Evolutionary conservation across 2,329 filamentous ascomycete genomes (phyloP).

Genomic region (Xylaria sp.): DNA sequence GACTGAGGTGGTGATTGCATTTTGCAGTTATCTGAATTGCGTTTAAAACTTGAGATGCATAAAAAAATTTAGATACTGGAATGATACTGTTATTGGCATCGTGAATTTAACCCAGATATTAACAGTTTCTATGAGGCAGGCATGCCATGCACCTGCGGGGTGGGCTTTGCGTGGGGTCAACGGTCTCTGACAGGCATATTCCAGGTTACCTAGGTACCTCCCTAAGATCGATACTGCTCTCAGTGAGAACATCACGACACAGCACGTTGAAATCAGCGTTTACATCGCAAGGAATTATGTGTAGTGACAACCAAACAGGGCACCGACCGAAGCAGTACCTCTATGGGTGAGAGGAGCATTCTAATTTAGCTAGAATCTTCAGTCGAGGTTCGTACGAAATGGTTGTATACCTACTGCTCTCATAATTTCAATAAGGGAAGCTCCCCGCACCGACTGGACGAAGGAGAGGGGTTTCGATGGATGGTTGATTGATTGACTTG

Average conservation of each 20-base stretch:
- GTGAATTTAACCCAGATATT: neutral
- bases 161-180: neutral
- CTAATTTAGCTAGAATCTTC: neutral
- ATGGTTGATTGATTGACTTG: neutral
- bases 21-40: neutral
- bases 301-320: no score
- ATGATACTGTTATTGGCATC: neutral
- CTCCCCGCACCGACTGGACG: constrained; percentile 2
- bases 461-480: neutral
- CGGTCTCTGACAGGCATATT: neutral
- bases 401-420: neutral
- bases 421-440: neutral
- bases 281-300: neutral
- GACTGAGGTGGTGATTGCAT: neutral
- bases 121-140: neutral
- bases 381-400: neutral
- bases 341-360: neutral
- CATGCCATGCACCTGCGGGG: neutral
- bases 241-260: neutral
- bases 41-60: neutral
- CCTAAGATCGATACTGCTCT: neutral
- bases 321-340: no score
- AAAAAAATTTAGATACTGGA: neutral
- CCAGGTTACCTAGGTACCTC: neutral
- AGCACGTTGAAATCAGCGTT: neutral